Base-by-base conservation (phyloP, 108 stramenopile genomes). In the Aurantiochytrium sp. region DNA sequence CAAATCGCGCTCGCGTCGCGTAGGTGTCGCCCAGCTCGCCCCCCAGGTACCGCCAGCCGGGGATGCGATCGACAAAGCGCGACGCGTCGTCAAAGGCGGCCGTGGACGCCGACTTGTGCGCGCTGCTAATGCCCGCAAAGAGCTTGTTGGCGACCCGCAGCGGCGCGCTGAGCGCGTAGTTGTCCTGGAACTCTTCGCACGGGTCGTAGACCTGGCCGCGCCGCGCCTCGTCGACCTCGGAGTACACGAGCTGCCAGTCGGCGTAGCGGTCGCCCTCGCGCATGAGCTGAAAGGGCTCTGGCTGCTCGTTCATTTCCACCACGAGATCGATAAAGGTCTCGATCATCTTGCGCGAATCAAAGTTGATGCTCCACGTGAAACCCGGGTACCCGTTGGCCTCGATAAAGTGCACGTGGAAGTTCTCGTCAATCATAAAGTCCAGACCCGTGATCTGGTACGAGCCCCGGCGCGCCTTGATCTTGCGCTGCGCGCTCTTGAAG, bases 371-470 rank as follows among this genome's bases (percentile, higher is more conserved):
- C 73, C 73, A 81, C 45, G 73, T 81, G 37, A 81, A 81, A 48
- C 73, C 88, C 24, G 88, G 88, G 52, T 69, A 88, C 12, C 54
- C 69, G 3, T 88, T 88, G 17, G 55, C 85, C 88, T 88, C 88
- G 52, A 88, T 54, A 24, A 88, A 54, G 22, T 86, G 37, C 4
- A 68, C 88, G 37, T 86, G 41, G 21, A 88, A 86, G 27, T 88
- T 48, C 2, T 68, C 42, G 2, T 55, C 54, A 3, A 88, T 59
- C 88, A 88, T 88, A 54, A 88, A 68, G 41, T 88, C 88, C 31
- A 88, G 55, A 21, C 88, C 88, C 30, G 55, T 54, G 37, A 69
- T 81, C 53, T 88, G 69, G 73, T 81, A 88, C 8, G 86, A 54
- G 5, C 87, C 87, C 17, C 34, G 8, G 30, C 87, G 17, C 36